Evolutionary conservation across 495 filamentous ascomycete species (phyloP).

Genomic region (Aspergillus mulundensis): DNA sequence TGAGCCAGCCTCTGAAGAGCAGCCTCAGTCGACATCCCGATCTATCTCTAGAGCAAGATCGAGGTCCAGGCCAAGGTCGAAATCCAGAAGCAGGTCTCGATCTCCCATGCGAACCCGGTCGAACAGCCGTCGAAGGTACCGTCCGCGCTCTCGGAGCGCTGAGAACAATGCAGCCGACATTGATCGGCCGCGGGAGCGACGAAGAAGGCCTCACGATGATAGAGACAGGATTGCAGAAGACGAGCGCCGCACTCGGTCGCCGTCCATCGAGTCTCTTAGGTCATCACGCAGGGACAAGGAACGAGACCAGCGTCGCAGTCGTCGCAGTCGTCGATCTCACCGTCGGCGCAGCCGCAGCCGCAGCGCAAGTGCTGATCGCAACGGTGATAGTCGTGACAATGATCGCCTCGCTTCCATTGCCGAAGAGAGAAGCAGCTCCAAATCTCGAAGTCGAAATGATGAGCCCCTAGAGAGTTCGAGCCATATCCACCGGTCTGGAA

Average conservation of each 20-base stretch:
- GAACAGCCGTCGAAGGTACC: constrained; percentile 49
- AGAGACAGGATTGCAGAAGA: constrained; percentile 38
- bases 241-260: constrained; percentile 46
- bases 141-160: constrained; percentile 52
- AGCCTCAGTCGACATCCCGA: constrained; percentile 28
- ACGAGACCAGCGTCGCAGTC: constrained; percentile 42
- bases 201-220: constrained; percentile 45
- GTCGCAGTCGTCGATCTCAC: constrained; percentile 28
- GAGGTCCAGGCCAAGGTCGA: constrained; percentile 31
- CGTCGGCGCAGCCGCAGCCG: constrained; percentile 37
- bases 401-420: constrained; percentile 21
- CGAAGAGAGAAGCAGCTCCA: constrained; percentile 18
- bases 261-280: constrained; percentile 49
- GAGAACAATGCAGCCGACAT: constrained; percentile 46
- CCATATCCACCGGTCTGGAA: constrained; percentile 29
- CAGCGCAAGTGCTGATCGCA: constrained; percentile 25
- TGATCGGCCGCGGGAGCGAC: constrained; percentile 44
- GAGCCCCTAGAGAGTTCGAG: constrained; percentile 14
- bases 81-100: constrained; percentile 31
- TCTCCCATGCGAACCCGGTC: constrained; percentile 46
- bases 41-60: constrained; percentile 32
- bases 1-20: constrained; percentile 25
- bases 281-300: constrained; percentile 46
- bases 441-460: constrained; percentile 17
- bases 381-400: constrained; percentile 23